phyloP scores from a whole-genome alignment of 2,329 filamentous ascomycete species.

The Neonectria neomacrospora region DNA sequence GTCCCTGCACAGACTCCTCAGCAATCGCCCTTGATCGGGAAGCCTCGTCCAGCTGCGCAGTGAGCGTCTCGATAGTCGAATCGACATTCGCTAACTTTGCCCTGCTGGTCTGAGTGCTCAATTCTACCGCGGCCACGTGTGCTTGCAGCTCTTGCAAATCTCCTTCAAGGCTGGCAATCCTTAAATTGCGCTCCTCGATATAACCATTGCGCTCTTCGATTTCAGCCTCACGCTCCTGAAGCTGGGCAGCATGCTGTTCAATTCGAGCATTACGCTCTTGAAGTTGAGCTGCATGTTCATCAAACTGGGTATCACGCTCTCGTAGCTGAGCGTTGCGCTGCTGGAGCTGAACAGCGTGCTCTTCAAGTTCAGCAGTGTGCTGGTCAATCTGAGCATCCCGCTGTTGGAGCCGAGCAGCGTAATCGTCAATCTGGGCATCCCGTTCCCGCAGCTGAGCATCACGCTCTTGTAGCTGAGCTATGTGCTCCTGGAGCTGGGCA shows the following conservation, averaged over 20 bases:
- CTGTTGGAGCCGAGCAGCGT: conserved; percentile 50
- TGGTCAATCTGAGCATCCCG: conserved; percentile 45
- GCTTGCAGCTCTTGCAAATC: conserved; percentile 41
- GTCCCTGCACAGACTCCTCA: conserved; percentile 42
- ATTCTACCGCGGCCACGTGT: conserved; percentile 49
- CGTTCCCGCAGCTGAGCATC: conserved; percentile 35
- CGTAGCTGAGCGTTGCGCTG: conserved; percentile 30
- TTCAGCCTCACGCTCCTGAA: conserved; percentile 44
- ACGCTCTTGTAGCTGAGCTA: conserved; percentile 36
- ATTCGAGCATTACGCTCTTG: conserved; percentile 27
- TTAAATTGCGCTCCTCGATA: conserved; percentile 53
- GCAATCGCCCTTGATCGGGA: conserved; percentile 41
- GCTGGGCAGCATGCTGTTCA: conserved; percentile 32
- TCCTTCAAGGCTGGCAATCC: conserved; percentile 56
- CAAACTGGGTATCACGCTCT: conserved; percentile 30
- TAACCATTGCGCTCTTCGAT: conserved; percentile 47
- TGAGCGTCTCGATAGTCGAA: conserved; percentile 43
- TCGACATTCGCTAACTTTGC: conserved; percentile 48
- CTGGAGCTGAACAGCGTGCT: conserved; percentile 1
- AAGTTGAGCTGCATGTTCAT: background rate
- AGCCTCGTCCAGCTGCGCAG: conserved; percentile 46
- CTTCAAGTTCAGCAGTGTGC: conserved; percentile 50
- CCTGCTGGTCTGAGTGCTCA: conserved; percentile 52
- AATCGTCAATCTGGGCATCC: conserved; percentile 31
- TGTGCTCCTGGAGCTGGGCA: conserved; percentile 37